Percentiles rank a stretch among this genome's conserved stretches.
These are phyloP conservation scores for Citrus medica DNA, from an alignment of 345 rosid genomes.

Conservation along the genomic window DNA sequence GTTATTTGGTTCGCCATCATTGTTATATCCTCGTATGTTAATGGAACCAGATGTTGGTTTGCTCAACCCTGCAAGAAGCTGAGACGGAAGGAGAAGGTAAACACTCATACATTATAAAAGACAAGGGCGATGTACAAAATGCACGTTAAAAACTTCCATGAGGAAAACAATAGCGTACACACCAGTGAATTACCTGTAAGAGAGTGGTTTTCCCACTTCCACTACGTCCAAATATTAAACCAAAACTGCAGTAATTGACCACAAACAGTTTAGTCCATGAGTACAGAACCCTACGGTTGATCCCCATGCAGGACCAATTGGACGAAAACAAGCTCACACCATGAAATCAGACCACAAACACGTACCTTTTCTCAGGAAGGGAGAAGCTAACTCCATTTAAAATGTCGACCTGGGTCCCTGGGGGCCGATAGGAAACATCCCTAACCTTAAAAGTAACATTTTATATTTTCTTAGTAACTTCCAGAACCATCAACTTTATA, in stretches of 20 bases:
- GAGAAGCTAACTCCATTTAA: conserved; percentile 70
- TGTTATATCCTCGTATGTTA: conserved; percentile 56
- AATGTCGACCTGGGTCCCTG: conserved; percentile 73
- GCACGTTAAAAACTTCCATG: neutral
- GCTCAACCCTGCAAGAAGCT: conserved; percentile 91
- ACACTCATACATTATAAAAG: conserved; percentile 6
- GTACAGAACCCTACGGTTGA: neutral
- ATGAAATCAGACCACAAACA: conserved; percentile 2
- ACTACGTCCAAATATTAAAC: conserved; percentile 92
- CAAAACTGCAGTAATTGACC: conserved; percentile 55
- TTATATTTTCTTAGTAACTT: conserved; percentile 10
- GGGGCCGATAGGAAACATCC: conserved; percentile 74
- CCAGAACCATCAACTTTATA: neutral
- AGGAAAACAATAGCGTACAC: neutral
- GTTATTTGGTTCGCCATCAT: conserved; percentile 47
- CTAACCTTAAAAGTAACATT: conserved; percentile 38
- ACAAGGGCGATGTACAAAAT: neutral
- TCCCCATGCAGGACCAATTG: neutral
- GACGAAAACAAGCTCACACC: neutral
- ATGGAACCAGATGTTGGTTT: conserved; percentile 90
- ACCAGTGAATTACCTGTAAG: conserved; percentile 52
- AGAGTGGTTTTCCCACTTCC: conserved; percentile 98
- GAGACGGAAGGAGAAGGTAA: conserved; percentile 12
- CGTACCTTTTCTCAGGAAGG: conserved; percentile 69
- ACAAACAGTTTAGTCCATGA: conserved; percentile 6